Evolutionary conservation across 2,329 filamentous ascomycete genomes (phyloP), one percentile per base, ranked within the genome.

Genomic region (Fusarium sp.): DNA sequence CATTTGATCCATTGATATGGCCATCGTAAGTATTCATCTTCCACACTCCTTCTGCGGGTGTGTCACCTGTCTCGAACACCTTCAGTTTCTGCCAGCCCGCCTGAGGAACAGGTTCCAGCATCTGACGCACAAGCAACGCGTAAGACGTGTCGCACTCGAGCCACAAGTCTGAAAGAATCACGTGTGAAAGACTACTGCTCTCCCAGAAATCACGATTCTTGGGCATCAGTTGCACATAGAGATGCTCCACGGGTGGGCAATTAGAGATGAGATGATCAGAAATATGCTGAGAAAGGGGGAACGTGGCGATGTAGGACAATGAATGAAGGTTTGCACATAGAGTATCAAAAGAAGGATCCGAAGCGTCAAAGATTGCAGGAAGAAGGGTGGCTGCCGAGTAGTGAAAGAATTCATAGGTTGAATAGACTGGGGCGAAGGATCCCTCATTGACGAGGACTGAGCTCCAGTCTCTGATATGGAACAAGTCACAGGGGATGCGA

Each of bases 391-490:
- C 91, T 12, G 92, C 87, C 4, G 86, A 84, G 50, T 90, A 89
- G 41, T 91, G 84, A 77, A 92, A 93, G 81, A 91, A 94, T 76
- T 94, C 91, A 79, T 94, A 92, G 8, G 89, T 90, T 52, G 88
- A 87, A 82, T 94, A 95, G 11, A 90, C 91, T 65, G 87, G 87
- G n/a, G 92, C 87, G 9, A 90, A 94, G 0, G 92, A 94, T 14
- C 92, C 92, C 82, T 96, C 93, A 79, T 95, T 95, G 72, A 94
- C 88, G 5, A 88, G 83, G 1, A 94, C 77, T 24, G 88, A 86
- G 0, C 85, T 86, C 93, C 93, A 95, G 5, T 88, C 87, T 3
- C 88, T 86, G n/a, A 88, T 83, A 32, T 86, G 85, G 50, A 94
- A 87, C 2, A 94, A 81, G 17, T 78, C 79, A 71, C 80, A 83